phyloP scores from a whole-genome alignment of 331 rosid genomes.

The Erythrophleum ivorense region DNA sequence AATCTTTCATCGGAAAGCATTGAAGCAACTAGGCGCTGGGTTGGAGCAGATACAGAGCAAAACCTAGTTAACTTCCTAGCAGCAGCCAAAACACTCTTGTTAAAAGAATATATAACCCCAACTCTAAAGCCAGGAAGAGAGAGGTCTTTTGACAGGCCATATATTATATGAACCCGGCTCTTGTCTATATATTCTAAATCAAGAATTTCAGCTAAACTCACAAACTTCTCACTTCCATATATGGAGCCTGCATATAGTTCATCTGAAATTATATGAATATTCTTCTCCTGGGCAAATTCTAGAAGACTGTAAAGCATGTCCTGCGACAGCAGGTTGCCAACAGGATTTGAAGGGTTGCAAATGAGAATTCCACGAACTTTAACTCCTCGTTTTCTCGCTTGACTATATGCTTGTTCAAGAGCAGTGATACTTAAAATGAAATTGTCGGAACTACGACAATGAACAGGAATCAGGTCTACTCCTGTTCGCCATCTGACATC shows the following conservation, averaged over 20 bases:
- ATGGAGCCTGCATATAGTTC: constrained; percentile 89
- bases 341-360: constrained; percentile 88
- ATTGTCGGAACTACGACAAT: constrained; percentile 86
- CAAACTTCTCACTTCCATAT: constrained; percentile 76
- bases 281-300: constrained; percentile 88
- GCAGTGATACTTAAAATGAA: constrained; percentile 70
- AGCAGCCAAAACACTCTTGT: constrained; percentile 66
- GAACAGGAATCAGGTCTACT: constrained; percentile 85
- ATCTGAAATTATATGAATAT: constrained; percentile 82
- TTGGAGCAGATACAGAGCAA: constrained; percentile 76
- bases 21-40: constrained; percentile 69
- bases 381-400: constrained; percentile 79
- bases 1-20: constrained; percentile 82
- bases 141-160: constrained; percentile 88
- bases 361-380: constrained; percentile 85
- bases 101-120: constrained; percentile 77
- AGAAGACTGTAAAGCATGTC: constrained; percentile 66
- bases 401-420: constrained; percentile 87
- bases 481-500: constrained; percentile 90
- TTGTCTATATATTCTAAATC: constrained; percentile 70
- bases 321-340: constrained; percentile 71
- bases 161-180: constrained; percentile 79
- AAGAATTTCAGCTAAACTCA: constrained; percentile 83
- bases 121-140: constrained; percentile 89
- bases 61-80: constrained; percentile 82